Evolutionary conservation across 805 yeast species (phyloP).

Genomic region (Brettanomyces naardenensis): DNA sequence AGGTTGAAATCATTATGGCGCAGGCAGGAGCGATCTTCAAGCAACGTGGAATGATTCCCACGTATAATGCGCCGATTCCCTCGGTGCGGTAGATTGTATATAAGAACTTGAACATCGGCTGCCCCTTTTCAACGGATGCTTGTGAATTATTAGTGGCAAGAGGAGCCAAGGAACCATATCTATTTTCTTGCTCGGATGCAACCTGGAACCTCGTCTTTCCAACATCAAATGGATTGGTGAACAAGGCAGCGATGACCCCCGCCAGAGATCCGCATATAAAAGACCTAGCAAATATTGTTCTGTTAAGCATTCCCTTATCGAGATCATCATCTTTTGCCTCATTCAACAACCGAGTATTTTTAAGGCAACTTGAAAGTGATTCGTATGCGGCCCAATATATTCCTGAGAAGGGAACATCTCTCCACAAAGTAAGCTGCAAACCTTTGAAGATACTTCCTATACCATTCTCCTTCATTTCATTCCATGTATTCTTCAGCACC

Average conservation of each 20-base stretch:
- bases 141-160: constrained; percentile 4
- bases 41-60: constrained; percentile 80
- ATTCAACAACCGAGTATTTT: constrained; percentile 20
- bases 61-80: constrained; percentile 78
- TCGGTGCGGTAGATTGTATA: constrained; percentile 56
- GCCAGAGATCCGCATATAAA: constrained; percentile 79
- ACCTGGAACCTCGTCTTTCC: constrained; percentile 91
- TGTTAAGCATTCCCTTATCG: constrained; percentile 9
- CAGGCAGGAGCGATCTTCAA: constrained; percentile 94
- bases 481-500: constrained; percentile 23
- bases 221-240: constrained; percentile 94
- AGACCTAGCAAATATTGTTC: constrained; percentile 45
- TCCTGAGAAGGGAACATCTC: constrained; percentile 96
- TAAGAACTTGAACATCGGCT: constrained; percentile 65
- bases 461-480: constrained; percentile 51
- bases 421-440: constrained; percentile 79
- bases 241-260: constrained; percentile 78
- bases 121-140: constrained; percentile 16
- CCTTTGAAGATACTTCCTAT: constrained; percentile 70
- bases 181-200: constrained; percentile 27
- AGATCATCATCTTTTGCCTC: constrained; percentile 9
- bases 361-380: constrained; percentile 26
- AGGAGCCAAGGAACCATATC: constrained; percentile 7
- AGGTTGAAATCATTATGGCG: constrained; percentile 96
- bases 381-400: constrained; percentile 92